These are phyloP conservation scores for Ganoderma resinaceum DNA, from an alignment of 1,284 basidiomycete genomes.

Conservation along the genomic window DNA sequence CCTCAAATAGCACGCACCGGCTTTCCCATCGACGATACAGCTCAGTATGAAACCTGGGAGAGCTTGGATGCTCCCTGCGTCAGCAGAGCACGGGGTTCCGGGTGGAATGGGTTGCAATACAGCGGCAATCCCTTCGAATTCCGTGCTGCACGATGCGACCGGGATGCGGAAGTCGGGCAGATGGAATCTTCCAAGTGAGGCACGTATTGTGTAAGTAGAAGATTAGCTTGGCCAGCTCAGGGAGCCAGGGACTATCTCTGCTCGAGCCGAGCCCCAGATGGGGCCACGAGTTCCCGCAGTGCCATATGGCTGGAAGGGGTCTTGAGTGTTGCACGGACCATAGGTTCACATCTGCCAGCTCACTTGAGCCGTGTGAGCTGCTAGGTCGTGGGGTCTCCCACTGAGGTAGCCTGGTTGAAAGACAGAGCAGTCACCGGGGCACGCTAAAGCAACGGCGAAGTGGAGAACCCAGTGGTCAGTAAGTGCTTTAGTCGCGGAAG, in stretches of 20 bases:
- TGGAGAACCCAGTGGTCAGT: background rate
- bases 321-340: background rate
- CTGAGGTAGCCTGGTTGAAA: background rate
- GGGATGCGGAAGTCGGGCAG: background rate
- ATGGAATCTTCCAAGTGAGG: background rate
- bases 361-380: background rate
- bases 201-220: background rate
- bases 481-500: background rate
- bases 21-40: background rate
- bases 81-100: background rate
- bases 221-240: slow-evolving; percentile 1
- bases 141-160: background rate
- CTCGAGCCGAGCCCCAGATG: background rate
- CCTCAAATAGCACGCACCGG: background rate
- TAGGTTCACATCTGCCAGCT: background rate
- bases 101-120: background rate
- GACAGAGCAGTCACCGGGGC: background rate
- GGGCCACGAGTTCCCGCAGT: slow-evolving; percentile 21
- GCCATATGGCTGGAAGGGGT: slow-evolving; percentile 20
- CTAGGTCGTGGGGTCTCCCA: background rate
- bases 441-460: background rate
- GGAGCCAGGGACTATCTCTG: slow-evolving; percentile 2
- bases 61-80: background rate
- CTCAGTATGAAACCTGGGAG: background rate
- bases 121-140: background rate